Evolutionary conservation across 2,329 filamentous ascomycete genomes (phyloP).

Genomic region (Teratosphaeria epicoccoides): DNA sequence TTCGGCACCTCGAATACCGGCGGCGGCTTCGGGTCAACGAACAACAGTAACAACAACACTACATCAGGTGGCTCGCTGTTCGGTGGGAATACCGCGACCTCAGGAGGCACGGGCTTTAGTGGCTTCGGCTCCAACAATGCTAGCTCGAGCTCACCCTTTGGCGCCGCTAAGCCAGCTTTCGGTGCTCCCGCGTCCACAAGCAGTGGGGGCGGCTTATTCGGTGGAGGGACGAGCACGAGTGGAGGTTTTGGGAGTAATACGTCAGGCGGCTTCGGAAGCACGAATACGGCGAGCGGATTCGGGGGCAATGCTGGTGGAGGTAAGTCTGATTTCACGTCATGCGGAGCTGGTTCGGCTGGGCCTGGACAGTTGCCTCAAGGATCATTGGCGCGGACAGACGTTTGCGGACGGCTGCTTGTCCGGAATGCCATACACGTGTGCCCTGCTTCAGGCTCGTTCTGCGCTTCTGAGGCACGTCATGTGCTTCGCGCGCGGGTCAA

Average conservation of each 20-base stretch:
- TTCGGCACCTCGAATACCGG: constrained; percentile 14
- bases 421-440: background rate
- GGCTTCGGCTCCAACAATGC: constrained; percentile 13
- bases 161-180: constrained; percentile 14
- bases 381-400: background rate
- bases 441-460: background rate
- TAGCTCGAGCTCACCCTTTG: constrained; percentile 6
- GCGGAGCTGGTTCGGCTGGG: background rate
- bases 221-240: constrained; percentile 23
- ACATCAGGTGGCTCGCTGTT: constrained; percentile 15
- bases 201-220: constrained; percentile 22
- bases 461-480: background rate
- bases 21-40: constrained; percentile 11
- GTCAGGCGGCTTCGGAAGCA: constrained; percentile 14
- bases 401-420: background rate
- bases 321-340: constrained; percentile 1
- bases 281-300: constrained; percentile 16
- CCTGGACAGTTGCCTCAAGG: background rate
- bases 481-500: background rate
- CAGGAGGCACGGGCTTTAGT: constrained; percentile 12
- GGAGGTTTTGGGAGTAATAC: constrained; percentile 20
- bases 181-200: constrained; percentile 18
- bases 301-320: constrained; percentile 21
- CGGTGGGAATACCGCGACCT: constrained; percentile 18
- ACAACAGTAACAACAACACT: constrained; percentile 13